Conservation (phyloP, 306 rosid genomes). For the Prunus fruticosa region DNA sequence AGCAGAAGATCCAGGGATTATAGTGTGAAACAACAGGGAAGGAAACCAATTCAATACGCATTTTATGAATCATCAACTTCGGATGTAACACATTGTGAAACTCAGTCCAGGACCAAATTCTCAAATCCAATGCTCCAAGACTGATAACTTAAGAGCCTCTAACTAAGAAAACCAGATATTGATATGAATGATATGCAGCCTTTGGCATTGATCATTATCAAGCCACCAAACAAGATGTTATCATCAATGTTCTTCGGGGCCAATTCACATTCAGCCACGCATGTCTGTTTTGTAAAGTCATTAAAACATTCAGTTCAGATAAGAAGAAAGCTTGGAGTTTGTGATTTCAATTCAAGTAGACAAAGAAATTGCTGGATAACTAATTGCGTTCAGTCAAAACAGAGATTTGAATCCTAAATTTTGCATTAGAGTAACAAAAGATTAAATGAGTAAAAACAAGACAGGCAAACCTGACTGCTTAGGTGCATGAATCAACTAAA, state of each 20-base stretch:
- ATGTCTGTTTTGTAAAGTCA: not conserved
- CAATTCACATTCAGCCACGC: not conserved
- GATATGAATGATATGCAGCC: not conserved
- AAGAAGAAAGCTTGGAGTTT: not conserved
- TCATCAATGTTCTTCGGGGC: not conserved
- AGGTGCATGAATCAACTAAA: not conserved
- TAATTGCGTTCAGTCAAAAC: not conserved
- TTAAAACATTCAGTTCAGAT: not conserved
- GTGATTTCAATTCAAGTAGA: not conserved
- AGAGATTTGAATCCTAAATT: not conserved
- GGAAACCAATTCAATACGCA: not conserved
- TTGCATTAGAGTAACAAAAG: not conserved
- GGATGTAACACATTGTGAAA: not conserved
- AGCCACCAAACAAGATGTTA: not conserved
- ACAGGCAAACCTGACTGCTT: not conserved
- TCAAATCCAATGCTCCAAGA: not conserved
- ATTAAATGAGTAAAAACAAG: not conserved
- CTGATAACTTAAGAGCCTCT: not conserved
- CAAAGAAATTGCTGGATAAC: not conserved
- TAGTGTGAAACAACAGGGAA: not conserved
- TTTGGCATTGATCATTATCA: not conserved
- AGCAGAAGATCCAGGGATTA: not conserved
- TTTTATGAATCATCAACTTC: not conserved
- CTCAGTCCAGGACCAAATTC: not conserved
- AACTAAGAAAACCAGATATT: not conserved